These are phyloP conservation scores for Populus hybrid DNA, from an alignment of 441 rosid species.

Conservation along the genomic window DNA sequence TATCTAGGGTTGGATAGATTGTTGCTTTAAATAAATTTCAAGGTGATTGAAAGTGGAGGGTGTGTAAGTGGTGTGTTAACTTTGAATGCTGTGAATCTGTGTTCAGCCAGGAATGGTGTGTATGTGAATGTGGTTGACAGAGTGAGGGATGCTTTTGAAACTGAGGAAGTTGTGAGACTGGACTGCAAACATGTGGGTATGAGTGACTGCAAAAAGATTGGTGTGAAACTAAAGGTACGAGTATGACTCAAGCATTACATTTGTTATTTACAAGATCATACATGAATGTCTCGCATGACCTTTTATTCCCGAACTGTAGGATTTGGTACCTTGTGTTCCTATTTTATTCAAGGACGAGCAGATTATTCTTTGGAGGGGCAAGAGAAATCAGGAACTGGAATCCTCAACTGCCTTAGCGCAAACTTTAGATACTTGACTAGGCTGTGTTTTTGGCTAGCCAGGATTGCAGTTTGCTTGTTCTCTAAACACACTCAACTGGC, in stretches of 20 bases:
- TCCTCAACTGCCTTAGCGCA: conserved; percentile 1
- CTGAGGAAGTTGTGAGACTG: conserved; percentile 72
- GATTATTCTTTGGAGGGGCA: conserved; percentile 78
- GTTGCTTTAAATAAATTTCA: neutral
- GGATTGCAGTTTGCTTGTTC: neutral
- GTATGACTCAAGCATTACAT: neutral
- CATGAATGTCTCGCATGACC: neutral
- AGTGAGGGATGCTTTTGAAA: conserved; percentile 62
- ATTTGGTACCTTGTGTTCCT: conserved; percentile 82
- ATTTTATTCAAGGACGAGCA: conserved; percentile 78
- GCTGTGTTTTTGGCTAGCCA: neutral
- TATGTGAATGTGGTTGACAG: conserved; percentile 70
- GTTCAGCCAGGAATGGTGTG: conserved; percentile 82
- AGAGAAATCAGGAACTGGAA: conserved; percentile 18
- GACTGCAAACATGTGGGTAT: conserved; percentile 75
- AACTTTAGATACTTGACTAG: conserved; percentile 5
- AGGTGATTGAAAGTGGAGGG: neutral
- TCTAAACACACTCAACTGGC: neutral
- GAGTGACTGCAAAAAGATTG: conserved; percentile 84
- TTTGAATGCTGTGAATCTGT: neutral
- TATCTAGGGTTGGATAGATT: neutral
- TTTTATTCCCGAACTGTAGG: conserved; percentile 41
- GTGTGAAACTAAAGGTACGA: conserved; percentile 69
- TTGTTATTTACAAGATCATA: neutral
- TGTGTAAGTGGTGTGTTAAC: neutral